Evolutionary conservation across 495 filamentous ascomycete genomes (phyloP).

Genomic region (Xylaria flabelliformis): DNA sequence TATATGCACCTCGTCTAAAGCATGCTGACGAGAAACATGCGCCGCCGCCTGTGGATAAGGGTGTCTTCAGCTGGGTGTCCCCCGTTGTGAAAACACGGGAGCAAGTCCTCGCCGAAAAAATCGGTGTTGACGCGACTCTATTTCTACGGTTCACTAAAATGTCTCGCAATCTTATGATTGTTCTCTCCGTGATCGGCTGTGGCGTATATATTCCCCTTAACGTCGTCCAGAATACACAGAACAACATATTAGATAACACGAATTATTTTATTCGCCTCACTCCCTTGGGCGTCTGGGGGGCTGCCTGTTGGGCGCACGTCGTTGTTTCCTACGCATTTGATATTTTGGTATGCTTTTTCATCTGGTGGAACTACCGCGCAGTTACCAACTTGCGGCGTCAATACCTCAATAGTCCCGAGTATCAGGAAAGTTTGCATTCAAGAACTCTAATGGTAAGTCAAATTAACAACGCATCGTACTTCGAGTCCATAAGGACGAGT

Average conservation of each 20-base stretch:
- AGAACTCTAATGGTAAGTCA: constrained; percentile 71
- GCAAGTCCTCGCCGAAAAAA: constrained; percentile 66
- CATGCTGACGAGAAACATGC: constrained; percentile 78
- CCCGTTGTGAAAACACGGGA: constrained; percentile 73
- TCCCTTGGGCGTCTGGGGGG: constrained; percentile 54
- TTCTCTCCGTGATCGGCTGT: constrained; percentile 71
- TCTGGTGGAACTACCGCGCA: constrained; percentile 77
- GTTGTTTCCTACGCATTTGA: constrained; percentile 74
- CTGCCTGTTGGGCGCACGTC: constrained; percentile 74
- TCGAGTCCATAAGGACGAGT: not conserved
- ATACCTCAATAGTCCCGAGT: constrained; percentile 79
- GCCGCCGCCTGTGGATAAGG: constrained; percentile 74
- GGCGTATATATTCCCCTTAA: constrained; percentile 77
- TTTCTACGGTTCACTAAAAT: constrained; percentile 80
- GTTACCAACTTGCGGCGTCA: constrained; percentile 65
- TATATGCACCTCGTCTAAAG: constrained; percentile 82
- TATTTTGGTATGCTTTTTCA: constrained; percentile 67
- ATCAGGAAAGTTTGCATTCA: constrained; percentile 75
- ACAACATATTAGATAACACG: constrained; percentile 57
- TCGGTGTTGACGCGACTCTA: constrained; percentile 78
- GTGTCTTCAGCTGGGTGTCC: constrained; percentile 74
- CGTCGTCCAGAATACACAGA: constrained; percentile 59
- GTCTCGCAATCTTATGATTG: constrained; percentile 78
- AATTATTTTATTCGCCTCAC: constrained; percentile 50
- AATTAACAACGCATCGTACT: not conserved